Evolutionary conservation across 495 filamentous ascomycete species (phyloP), one percentile per base, ranked within the genome.

Genomic region (Penicillium waksmanii): DNA sequence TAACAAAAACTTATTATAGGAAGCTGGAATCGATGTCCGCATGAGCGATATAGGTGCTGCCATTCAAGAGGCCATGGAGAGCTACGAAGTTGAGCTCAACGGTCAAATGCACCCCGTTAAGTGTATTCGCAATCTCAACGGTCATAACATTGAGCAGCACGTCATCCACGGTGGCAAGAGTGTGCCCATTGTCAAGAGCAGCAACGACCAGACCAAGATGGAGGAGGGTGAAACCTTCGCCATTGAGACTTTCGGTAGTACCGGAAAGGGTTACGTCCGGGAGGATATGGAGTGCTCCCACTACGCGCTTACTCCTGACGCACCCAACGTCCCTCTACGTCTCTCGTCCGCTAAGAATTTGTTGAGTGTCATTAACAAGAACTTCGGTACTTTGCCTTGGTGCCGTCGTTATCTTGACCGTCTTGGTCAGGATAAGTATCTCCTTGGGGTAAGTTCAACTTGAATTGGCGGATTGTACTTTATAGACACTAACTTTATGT

Each of bases 231-330:
- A 97, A 68, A 84, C 90, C 12, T 97, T 94, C 70, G 93, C 93
- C 46, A 96, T 97, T 62, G 93, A 96, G 73, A 96, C 93, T 8
- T 97, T 96, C 65, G 93, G 93, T 51, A 94, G 88, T 77, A 97
- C 93, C 55, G 93, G 93, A 64, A 93, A 91, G 72, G 93, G 89
- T 51, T 87, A 88, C 69, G 87, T 96, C 51, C 77, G 85, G 63
- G 91, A 96, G 67, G 90, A 96, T 82, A 75, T 82, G 69, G 89
- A 92, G 82, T 80, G 81, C 23, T 93, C 89, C 18, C 90, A 92
- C 70, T 93, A 94, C 67, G 89, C 89, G 51, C 82, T 87, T 66
- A 72, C 78, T 56, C 70, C 72, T 51, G 86, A 90, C 68, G 87
- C 86, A 19, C 80, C 84, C 34, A 89, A 87, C 66, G 86, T 87